Evolutionary conservation across 768 basidiomycete genomes (phyloP), one percentile per base, ranked within the genome.

Genomic region (Russula dissimulans): DNA sequence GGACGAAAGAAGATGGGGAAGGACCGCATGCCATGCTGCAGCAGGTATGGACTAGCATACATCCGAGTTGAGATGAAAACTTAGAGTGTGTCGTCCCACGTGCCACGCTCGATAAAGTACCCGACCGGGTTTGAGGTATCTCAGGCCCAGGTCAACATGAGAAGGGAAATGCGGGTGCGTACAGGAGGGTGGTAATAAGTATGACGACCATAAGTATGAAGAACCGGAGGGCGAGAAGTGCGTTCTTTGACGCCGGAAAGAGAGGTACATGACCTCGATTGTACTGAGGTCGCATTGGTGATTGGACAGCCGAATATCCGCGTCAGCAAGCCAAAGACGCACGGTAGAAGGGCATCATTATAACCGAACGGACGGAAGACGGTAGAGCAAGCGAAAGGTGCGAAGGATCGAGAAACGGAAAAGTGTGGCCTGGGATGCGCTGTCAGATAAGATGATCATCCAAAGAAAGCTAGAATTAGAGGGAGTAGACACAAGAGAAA

Each of bases 261-360:
- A 86, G 34, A 95, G 79, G 70, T 88, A 92, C 93, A 95, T 97
- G 67, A 91, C 90, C 76, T 92, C 89, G 51, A 91, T 91, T 0
- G 90, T 91, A 47, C 89, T 90, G 34, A 36, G 34, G 1, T 36
- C 34, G 34, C 34, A 3, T 36, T 36, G 7, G 34, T 10, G 34
- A 36, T 36, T 5, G 7, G 57, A 48, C 15, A 17, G 15, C 15
- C 14, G 26, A 29, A 26, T 22, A 14, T 4, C 31, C 8, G 11
- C 17, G 29, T 47, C 14, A 55, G 41, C 11, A 14, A 54, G 31
- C 29, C 15, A 14, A 56, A 42, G 7, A 17, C 49, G 78, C 71
- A 91, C 84, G 91, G 73, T n/a, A 92, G 78, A 58, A 91, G 84
- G 15, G 84, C 88, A 66, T 85, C 84, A 63, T 85, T 90, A 67